Base-by-base conservation (phyloP, 495 filamentous ascomycete genomes). In the Patellaria atrata region DNA sequence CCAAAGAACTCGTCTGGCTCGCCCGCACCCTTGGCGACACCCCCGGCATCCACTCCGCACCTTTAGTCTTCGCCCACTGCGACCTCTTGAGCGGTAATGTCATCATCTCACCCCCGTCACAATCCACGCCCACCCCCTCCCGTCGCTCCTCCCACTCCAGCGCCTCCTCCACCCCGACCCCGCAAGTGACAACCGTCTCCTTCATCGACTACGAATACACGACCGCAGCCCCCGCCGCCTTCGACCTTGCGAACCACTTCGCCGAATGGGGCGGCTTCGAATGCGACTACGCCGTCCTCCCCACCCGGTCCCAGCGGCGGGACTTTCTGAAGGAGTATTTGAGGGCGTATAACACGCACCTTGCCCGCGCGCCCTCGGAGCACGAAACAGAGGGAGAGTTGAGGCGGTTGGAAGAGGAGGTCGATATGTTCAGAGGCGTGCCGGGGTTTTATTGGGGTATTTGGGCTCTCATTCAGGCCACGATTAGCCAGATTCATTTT, bases 231-330 rank as follows among this genome's bases (percentile, higher is more conserved):
- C 89, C 91, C 1, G 82, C 86, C 10, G 83, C 89, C n/a, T 99
- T 99, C 56, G 89, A 99, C 54, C 72, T 99, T 37, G 77, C 89
- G n/a, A 99, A 99, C 64, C 89, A 99, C 64, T 87, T 99, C 53
- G 83, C 91, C 26, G 89, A 99, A 63, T 99, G 89, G 87, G 86
- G 77, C 34, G 89, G 89, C 37, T 92, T 93, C 50, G 82, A 89
- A 44, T 99, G 89, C 67, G 85, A 99, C 54, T 82, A 75, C 57
- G 73, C 59, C 43, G 75, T 77, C 50, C 67, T 94, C 26, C 89
- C 89, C 2, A 91, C 86, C 0, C 68, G 68, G 34, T 61, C 73
- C 5, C 73, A 83, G 43, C 77, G 89, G 15, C 65, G 77, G 24
- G 73, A 77, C 38, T 99, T 96, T 61, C 65, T 96, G 34, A 64